Evolutionary conservation across 345 rosid species (phyloP).

Genomic region (Hypericum androsaemum): DNA sequence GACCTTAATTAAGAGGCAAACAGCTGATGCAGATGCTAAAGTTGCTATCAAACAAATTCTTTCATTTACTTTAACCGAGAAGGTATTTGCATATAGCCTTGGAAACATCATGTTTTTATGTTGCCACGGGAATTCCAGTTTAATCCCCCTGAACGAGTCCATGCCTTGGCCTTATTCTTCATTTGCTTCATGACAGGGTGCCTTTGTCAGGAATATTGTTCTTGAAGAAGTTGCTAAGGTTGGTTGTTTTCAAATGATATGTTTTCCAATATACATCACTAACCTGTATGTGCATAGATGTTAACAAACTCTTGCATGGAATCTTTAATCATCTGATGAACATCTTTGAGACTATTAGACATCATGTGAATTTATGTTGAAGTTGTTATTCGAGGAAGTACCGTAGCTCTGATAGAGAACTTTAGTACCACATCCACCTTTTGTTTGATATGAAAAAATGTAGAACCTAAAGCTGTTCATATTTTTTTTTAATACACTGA

Average conservation of each 20-base stretch:
- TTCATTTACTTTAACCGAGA: constrained; percentile 69
- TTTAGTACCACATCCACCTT: no score
- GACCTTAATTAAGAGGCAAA: constrained; percentile 37
- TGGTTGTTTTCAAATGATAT: constrained; percentile 8
- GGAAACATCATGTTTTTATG: no score
- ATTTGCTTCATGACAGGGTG: constrained; percentile 43
- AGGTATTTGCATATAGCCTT: constrained; percentile 23
- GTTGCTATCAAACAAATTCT: constrained; percentile 54
- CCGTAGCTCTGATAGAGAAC: no score
- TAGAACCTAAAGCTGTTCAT: neutral
- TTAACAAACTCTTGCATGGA: no score
- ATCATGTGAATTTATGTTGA: no score
- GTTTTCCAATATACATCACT: neutral
- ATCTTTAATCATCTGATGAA: no score
- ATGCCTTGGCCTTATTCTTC: constrained; percentile 1
- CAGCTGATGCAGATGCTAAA: constrained; percentile 38
- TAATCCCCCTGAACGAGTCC: no score
- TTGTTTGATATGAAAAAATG: no score
- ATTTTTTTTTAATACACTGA: constrained; percentile 10
- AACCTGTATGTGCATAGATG: neutral
- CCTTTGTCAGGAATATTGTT: constrained; percentile 75
- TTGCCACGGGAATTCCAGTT: no score
- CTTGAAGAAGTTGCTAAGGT: constrained; percentile 87
- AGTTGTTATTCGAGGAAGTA: no score
- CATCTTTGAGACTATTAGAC: no score